Evolutionary conservation across 768 basidiomycete genomes (phyloP).

Genomic region (Boletus pseudo-olivaceus): DNA sequence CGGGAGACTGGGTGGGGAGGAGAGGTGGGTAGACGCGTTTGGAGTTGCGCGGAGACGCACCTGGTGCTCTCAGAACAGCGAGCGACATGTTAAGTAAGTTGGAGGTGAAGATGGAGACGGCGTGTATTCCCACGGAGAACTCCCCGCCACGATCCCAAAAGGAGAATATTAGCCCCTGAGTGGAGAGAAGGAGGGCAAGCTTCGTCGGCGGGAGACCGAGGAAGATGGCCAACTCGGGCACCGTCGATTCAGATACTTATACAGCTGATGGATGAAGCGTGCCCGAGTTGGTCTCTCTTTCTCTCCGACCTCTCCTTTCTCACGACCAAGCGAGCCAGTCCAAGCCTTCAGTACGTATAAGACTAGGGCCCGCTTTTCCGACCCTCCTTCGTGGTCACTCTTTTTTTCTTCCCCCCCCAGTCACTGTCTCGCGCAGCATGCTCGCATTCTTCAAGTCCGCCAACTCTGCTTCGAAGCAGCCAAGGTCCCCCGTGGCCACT

Average conservation of each 20-base stretch:
- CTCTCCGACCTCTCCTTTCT: constrained; percentile 17
- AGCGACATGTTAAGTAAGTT: constrained; percentile 40
- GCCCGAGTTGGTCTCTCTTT: neutral
- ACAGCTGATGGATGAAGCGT: neutral
- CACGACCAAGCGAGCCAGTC: constrained; percentile 23
- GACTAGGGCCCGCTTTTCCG: constrained; percentile 6
- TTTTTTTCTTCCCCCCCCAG: neutral
- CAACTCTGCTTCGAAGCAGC: constrained; percentile 9
- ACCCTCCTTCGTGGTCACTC: constrained; percentile 1
- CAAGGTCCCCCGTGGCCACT: neutral
- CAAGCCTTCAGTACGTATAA: constrained; percentile 27
- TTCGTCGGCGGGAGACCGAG: neutral
- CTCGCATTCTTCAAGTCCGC: constrained; percentile 25
- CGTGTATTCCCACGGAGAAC: constrained; percentile 8
- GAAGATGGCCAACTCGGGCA: neutral
- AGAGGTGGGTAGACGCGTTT: constrained; percentile 25
- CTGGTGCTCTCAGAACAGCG: constrained; percentile 33
- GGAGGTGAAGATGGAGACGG: neutral
- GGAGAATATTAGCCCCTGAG: constrained; percentile 11
- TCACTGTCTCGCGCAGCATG: constrained; percentile 8
- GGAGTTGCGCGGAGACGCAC: constrained; percentile 33
- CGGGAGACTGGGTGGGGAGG: constrained; percentile 17
- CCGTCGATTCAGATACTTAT: neutral
- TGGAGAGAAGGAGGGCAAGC: neutral
- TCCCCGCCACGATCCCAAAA: neutral